phyloP scores from a whole-genome alignment of 345 rosid species.

The Eucalyptus curtisii region DNA sequence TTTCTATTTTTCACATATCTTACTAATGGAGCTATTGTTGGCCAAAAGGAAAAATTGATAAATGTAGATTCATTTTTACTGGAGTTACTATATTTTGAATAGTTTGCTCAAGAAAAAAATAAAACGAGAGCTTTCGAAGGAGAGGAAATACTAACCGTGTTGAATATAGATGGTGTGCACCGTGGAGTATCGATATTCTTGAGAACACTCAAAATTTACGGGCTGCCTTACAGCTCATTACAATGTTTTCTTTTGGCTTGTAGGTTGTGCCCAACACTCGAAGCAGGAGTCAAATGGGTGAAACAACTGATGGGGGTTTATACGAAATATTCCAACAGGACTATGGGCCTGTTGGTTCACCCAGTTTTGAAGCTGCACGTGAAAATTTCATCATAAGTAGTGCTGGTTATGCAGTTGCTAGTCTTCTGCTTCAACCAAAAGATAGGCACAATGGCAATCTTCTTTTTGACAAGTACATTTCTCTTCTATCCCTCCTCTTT shows the following conservation, averaged over 20 bases:
- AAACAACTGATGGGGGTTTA: slow-evolving; percentile 97
- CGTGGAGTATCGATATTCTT: not conserved
- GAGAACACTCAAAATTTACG: not conserved
- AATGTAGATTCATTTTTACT: not conserved
- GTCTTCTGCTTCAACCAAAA: slow-evolving; percentile 95
- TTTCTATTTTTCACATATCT: not conserved
- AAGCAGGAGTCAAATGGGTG: slow-evolving; percentile 99
- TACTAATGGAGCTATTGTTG: not conserved
- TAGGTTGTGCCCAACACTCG: slow-evolving; percentile 95
- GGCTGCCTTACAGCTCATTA: not conserved
- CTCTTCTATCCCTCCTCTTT: not conserved
- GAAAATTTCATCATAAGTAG: slow-evolving; percentile 92
- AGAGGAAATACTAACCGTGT: not conserved
- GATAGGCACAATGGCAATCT: slow-evolving; percentile 99
- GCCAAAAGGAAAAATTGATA: not conserved
- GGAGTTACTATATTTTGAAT: not conserved
- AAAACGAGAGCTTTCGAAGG: not conserved
- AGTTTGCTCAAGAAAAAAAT: not conserved
- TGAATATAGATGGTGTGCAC: not conserved
- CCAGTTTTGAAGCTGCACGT: slow-evolving; percentile 88
- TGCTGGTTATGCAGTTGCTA: slow-evolving; percentile 98
- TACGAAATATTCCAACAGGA: slow-evolving; percentile 98
- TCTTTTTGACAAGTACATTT: slow-evolving; percentile 77
- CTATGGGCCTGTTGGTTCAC: slow-evolving; percentile 89
- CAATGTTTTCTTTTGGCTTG: not conserved